Evolutionary conservation across 192 early-diverging fungal genomes (phyloP).

Genomic region (Entophlyctis helioformis): DNA sequence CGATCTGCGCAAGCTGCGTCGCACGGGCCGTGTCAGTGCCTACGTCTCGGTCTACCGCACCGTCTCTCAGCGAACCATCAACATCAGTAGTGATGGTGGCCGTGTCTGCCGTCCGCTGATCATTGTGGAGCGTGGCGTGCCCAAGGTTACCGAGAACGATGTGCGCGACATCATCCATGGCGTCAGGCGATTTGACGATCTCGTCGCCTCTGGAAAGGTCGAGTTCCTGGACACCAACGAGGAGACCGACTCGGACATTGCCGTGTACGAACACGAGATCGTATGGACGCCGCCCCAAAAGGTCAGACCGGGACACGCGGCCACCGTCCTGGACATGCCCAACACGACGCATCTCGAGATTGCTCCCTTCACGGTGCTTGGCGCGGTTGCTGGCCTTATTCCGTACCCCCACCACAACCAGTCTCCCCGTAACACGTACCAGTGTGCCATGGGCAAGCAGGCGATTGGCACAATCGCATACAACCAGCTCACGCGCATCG

Average conservation of each 20-base stretch:
- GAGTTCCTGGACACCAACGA: slow-evolving; percentile 98
- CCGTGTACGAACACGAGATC: slow-evolving; percentile 78
- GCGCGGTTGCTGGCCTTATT: slow-evolving; percentile 95
- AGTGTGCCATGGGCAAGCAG: slow-evolving; percentile 99
- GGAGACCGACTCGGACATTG: slow-evolving; percentile 92
- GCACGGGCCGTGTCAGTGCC: slow-evolving; percentile 76
- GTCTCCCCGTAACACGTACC: slow-evolving; percentile 95
- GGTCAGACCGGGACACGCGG: slow-evolving; percentile 11
- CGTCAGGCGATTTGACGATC: slow-evolving; percentile 73
- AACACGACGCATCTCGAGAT: slow-evolving; percentile 94
- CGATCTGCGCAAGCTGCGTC: slow-evolving; percentile 73
- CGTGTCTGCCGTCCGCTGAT: slow-evolving; percentile 94
- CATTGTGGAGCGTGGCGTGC: slow-evolving; percentile 73
- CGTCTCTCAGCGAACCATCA: slow-evolving; percentile 69
- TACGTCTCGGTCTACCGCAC: slow-evolving; percentile 87
- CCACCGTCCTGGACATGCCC: slow-evolving; percentile 19
- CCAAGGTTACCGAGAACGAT: slow-evolving; percentile 30
- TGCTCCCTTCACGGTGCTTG: slow-evolving; percentile 88
- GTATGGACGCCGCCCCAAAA: no score
- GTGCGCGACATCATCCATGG: slow-evolving; percentile 34
- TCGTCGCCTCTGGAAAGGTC: slow-evolving; percentile 76
- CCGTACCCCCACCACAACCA: slow-evolving; percentile 99
- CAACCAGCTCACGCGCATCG: slow-evolving; percentile 89
- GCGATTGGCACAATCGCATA: slow-evolving; percentile 94
- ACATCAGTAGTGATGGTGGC: slow-evolving; percentile 87